phyloP scores from a whole-genome alignment of 2,329 filamentous ascomycete genomes.

The Cladosporium oxysporum region DNA sequence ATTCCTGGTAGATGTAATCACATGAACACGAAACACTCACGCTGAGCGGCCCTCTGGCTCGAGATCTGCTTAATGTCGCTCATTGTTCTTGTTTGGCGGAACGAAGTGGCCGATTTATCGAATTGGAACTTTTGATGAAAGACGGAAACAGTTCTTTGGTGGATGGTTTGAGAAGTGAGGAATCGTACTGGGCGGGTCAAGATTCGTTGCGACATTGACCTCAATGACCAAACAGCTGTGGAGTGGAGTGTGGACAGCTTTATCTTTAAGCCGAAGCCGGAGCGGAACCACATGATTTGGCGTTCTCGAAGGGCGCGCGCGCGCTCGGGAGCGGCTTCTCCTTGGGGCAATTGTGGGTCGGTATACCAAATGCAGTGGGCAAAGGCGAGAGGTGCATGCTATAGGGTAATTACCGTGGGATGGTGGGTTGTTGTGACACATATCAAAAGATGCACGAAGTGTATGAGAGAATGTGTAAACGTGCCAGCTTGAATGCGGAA shows the following conservation, averaged over 20 bases:
- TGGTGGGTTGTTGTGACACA: neutral
- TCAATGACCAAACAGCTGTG: constrained; percentile 5
- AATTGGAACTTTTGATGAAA: constrained; percentile 1
- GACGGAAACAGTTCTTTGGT: neutral
- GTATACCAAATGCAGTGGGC: constrained; percentile 14
- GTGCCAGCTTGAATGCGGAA: neutral
- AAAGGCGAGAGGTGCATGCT: constrained; percentile 10
- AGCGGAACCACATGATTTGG: constrained; percentile 11
- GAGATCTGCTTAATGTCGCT: constrained; percentile 47
- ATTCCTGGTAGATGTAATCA: constrained; percentile 5
- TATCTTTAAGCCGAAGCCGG: constrained; percentile 21
- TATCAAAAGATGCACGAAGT: neutral
- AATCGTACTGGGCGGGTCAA: constrained; percentile 7
- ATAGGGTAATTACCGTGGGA: constrained; percentile 3
- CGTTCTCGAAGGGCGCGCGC: constrained; percentile 1
- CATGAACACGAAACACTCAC: constrained; percentile 34
- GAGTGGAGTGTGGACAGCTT: neutral
- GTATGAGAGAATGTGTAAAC: too few relatives aligned
- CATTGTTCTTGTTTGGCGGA: constrained; percentile 35
- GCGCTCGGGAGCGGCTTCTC: constrained; percentile 17
- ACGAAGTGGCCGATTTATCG: constrained; percentile 5
- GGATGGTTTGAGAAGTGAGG: neutral
- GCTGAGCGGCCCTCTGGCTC: constrained; percentile 45
- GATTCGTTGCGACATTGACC: constrained; percentile 14
- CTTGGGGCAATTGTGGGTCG: constrained; percentile 17